phyloP scores from a whole-genome alignment of 2,329 filamentous ascomycete species.

The Ceratocystiopsis minuta region DNA sequence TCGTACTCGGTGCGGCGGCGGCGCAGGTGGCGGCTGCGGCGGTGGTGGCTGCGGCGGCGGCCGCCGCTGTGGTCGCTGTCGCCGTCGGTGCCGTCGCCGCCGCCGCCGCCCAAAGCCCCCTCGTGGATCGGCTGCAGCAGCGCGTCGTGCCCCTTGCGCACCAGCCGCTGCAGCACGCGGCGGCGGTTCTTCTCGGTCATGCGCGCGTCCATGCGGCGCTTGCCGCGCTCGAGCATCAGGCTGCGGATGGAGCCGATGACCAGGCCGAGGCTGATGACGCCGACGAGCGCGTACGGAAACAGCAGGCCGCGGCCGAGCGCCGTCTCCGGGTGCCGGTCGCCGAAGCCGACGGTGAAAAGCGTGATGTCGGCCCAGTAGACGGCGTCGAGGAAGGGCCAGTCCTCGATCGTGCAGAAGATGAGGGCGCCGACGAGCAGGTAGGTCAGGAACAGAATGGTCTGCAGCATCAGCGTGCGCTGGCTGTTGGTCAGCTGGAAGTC shows the following conservation, averaged over 20 bases:
- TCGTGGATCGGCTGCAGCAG: slow-evolving; percentile 31
- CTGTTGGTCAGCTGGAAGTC: slow-evolving; percentile 63
- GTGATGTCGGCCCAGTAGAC: slow-evolving; percentile 66
- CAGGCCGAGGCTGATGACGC: slow-evolving; percentile 51
- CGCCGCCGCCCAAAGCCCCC: not conserved
- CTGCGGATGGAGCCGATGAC: slow-evolving; percentile 25
- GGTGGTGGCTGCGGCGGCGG: not conserved
- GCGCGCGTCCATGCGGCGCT: slow-evolving; percentile 32
- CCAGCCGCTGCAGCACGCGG: slow-evolving; percentile 26
- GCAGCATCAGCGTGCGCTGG: slow-evolving; percentile 75
- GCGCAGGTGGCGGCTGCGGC: not conserved
- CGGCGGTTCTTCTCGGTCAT: slow-evolving; percentile 42
- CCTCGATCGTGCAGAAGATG: slow-evolving; percentile 55
- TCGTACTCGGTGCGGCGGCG: slow-evolving; percentile 28
- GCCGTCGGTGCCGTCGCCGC: not conserved
- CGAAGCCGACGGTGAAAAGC: slow-evolving; percentile 45
- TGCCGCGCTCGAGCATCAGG: slow-evolving; percentile 40
- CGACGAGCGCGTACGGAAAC: slow-evolving; percentile 68
- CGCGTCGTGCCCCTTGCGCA: slow-evolving; percentile 24
- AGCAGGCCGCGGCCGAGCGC: slow-evolving; percentile 50
- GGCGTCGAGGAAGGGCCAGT: slow-evolving; percentile 59
- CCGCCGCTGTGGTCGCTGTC: not conserved
- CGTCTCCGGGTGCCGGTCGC: slow-evolving; percentile 31
- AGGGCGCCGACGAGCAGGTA: slow-evolving; percentile 65
- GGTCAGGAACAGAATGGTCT: slow-evolving; percentile 70